Conservation (phyloP, 139 green algal genomes). For the Tetratostichococcus sp. region DNA sequence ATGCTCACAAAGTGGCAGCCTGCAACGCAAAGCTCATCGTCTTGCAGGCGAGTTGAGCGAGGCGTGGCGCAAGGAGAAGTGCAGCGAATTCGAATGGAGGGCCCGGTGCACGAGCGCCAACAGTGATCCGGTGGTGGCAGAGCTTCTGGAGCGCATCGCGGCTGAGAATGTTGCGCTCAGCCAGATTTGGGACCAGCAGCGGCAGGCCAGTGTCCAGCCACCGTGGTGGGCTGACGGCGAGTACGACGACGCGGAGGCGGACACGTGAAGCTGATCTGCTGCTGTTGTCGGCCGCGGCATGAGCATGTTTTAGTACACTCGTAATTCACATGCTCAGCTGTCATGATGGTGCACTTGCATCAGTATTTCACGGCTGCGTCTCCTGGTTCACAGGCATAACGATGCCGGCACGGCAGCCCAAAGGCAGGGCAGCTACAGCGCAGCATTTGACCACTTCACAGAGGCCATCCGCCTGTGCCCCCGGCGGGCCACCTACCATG, state of each 20-base stretch:
- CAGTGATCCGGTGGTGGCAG: not conserved
- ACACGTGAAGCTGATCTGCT: constrained; percentile 14
- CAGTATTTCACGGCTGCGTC: no score
- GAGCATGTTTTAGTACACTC: no score
- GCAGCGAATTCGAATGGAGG: not conserved
- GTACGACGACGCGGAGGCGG: constrained; percentile 29
- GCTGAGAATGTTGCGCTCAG: not conserved
- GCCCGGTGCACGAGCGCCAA: not conserved
- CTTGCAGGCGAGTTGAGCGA: not conserved
- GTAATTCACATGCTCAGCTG: no score
- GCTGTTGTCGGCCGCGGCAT: no score
- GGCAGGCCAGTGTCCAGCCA: not conserved
- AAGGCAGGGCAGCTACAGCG: constrained; percentile 12
- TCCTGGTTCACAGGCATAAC: constrained; percentile 25
- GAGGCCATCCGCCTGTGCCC: constrained; percentile 51
- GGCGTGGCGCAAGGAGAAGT: not conserved
- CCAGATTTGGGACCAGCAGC: not conserved
- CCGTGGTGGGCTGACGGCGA: constrained; percentile 50
- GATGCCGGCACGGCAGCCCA: constrained; percentile 25
- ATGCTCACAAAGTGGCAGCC: no score
- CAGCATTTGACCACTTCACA: constrained; percentile 49
- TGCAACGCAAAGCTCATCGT: no score
- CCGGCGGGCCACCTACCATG: constrained; percentile 31
- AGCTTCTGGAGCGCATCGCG: not conserved
- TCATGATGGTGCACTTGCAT: no score